These are phyloP conservation scores for Fusarium caatingaense DNA, from an alignment of 2,329 filamentous ascomycete genomes.

Conservation along the genomic window DNA sequence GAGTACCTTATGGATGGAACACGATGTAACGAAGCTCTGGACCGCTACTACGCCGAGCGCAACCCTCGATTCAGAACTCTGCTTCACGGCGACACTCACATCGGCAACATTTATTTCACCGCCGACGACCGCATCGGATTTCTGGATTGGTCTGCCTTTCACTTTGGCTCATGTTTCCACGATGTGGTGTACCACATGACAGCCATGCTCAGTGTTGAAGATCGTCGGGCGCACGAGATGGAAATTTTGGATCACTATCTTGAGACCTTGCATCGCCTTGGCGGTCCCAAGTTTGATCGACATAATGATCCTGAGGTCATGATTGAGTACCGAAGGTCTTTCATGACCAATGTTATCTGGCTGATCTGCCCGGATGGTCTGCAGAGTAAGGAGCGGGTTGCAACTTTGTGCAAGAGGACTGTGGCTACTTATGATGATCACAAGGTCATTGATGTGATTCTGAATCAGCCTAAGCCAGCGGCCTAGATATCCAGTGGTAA, in stretches of 20 bases:
- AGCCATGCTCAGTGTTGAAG: slow-evolving; percentile 52
- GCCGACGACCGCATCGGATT: slow-evolving; percentile 51
- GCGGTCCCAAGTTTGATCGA: slow-evolving; percentile 31
- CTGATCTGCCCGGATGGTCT: slow-evolving; percentile 40
- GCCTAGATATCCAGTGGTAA: not conserved
- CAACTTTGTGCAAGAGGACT: slow-evolving; percentile 49
- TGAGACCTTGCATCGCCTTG: slow-evolving; percentile 21
- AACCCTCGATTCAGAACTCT: slow-evolving; percentile 55
- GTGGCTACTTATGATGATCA: slow-evolving; percentile 53
- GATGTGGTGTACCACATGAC: slow-evolving; percentile 57
- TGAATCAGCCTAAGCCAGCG: slow-evolving; percentile 9
- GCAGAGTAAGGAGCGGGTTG: slow-evolving; percentile 53
- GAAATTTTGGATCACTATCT: slow-evolving; percentile 42
- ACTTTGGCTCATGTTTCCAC: slow-evolving; percentile 57
- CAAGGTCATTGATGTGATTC: slow-evolving; percentile 50
- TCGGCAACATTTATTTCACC: slow-evolving; percentile 58
- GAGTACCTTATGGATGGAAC: slow-evolving; percentile 53
- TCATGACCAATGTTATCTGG: slow-evolving; percentile 46
- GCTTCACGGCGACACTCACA: slow-evolving; percentile 57
- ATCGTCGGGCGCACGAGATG: slow-evolving; percentile 55
- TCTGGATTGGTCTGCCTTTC: slow-evolving; percentile 56
- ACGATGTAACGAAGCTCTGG: slow-evolving; percentile 51
- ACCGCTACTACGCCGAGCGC: slow-evolving; percentile 51
- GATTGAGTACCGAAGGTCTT: slow-evolving; percentile 43
- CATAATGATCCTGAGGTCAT: slow-evolving; percentile 39